Percentiles rank a stretch among this genome's conserved stretches.
phyloP scores from a whole-genome alignment of 1,284 basidiomycete species.

The Retiboletus flavoniger region DNA sequence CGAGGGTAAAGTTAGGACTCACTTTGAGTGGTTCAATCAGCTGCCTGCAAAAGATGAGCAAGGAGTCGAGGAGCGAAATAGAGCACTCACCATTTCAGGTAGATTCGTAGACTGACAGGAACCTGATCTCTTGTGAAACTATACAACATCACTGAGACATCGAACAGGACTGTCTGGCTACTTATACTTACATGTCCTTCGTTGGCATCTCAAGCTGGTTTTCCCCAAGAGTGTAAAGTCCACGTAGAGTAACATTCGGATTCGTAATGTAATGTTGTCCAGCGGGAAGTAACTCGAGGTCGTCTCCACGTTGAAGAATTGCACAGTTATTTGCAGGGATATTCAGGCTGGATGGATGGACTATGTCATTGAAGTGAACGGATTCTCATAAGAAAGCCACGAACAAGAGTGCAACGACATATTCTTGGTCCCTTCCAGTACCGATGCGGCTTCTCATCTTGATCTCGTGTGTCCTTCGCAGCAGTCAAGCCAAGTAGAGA shows the following conservation, averaged over 20 bases:
- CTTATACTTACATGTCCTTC: slow-evolving; percentile 67
- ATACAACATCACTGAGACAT: slow-evolving; percentile 1
- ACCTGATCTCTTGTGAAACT: slow-evolving; percentile 83
- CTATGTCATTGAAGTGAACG: slow-evolving; percentile 2
- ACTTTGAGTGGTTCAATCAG: slow-evolving; percentile 71
- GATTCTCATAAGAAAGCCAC: slow-evolving; percentile 23
- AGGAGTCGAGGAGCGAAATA: neutral
- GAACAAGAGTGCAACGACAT: slow-evolving; percentile 74
- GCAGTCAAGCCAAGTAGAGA: slow-evolving; percentile 1
- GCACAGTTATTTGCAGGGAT: slow-evolving; percentile 83
- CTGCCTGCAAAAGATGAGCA: slow-evolving; percentile 41
- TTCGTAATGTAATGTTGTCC: slow-evolving; percentile 81
- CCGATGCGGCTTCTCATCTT: slow-evolving; percentile 63
- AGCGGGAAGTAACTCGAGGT: slow-evolving; percentile 70
- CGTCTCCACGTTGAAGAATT: slow-evolving; percentile 76
- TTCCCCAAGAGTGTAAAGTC: slow-evolving; percentile 74
- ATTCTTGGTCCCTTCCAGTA: slow-evolving; percentile 49
- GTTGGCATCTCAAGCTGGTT: slow-evolving; percentile 82
- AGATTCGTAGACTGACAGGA: slow-evolving; percentile 77
- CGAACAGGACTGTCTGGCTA: neutral
- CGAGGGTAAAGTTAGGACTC: neutral
- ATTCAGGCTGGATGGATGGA: slow-evolving; percentile 51
- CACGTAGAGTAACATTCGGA: slow-evolving; percentile 74
- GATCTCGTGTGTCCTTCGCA: slow-evolving; percentile 60
- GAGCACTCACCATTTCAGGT: slow-evolving; percentile 62